Conservation (phyloP, 345 rosid species). For the Physaria fendleri region DNA sequence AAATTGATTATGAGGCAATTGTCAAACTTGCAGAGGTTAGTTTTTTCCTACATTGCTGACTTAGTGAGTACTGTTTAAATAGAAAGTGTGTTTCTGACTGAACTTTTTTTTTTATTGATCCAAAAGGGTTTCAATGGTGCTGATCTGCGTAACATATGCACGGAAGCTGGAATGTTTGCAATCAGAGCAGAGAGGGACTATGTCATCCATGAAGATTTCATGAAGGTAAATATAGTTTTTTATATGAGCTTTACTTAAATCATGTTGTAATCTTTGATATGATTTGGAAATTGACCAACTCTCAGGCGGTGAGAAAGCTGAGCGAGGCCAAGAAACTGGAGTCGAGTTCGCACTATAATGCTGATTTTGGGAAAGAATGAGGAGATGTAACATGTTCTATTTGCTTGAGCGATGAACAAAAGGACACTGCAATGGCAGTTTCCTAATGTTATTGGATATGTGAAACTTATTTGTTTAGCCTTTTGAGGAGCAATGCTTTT, state of each 20-base stretch:
- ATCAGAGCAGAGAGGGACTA: conserved; percentile 93
- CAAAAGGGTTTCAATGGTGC: conserved; percentile 98
- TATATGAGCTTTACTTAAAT: not conserved
- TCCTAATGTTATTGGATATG: too few relatives aligned
- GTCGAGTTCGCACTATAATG: conserved; percentile 76
- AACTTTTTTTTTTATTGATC: too few relatives aligned
- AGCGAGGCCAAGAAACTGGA: conserved; percentile 95
- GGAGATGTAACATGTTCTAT: not conserved
- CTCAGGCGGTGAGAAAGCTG: conserved; percentile 84
- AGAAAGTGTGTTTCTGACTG: not conserved
- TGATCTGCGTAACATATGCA: conserved; percentile 89
- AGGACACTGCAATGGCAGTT: too few relatives aligned
- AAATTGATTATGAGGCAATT: conserved; percentile 88
- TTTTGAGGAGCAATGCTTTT: too few relatives aligned
- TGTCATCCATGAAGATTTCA: conserved; percentile 94
- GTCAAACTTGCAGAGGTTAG: conserved; percentile 81
- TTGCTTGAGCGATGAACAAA: too few relatives aligned
- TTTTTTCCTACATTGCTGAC: not conserved
- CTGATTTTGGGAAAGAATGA: conserved; percentile 88
- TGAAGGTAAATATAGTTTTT: conserved; percentile 62
- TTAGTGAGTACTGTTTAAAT: too few relatives aligned
- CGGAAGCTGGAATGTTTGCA: conserved; percentile 96
- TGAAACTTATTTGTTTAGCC: too few relatives aligned
- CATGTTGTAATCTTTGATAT: too few relatives aligned
- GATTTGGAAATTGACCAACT: too few relatives aligned